Evolutionary conservation across 371 early-diverging fungal genomes (phyloP).

Genomic region (Syncephalastrum contaminatum): DNA sequence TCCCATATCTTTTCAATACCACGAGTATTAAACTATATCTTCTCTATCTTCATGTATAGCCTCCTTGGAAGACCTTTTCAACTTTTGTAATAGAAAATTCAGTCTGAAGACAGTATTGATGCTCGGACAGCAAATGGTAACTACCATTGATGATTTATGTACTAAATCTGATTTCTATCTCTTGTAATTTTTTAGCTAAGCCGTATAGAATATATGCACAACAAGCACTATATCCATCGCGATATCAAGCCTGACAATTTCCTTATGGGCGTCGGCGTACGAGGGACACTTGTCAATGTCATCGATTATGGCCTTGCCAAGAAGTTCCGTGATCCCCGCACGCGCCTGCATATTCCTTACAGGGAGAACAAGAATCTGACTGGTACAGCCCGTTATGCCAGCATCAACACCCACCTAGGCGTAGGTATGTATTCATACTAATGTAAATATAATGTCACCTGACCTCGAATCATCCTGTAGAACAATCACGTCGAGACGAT

Average conservation of each 20-base stretch:
- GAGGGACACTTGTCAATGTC: conserved; percentile 93
- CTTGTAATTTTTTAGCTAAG: conserved; percentile 65
- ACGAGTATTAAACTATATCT: too few relatives aligned
- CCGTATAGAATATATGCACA: conserved; percentile 97
- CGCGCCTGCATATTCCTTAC: conserved; percentile 95
- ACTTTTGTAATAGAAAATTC: too few relatives aligned
- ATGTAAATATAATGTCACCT: neutral
- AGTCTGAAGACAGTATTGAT: neutral
- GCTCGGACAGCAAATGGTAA: neutral
- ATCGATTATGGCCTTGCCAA: conserved; percentile 99
- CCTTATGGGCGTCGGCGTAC: conserved; percentile 93
- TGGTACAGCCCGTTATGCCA: conserved; percentile 99
- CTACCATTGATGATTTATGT: conserved; percentile 7
- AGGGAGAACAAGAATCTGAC: conserved; percentile 97
- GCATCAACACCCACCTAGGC: conserved; percentile 97
- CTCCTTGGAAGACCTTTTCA: too few relatives aligned
- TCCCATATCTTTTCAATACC: conserved; percentile 16
- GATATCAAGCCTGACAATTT: conserved; percentile 98
- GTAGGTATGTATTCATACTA: conserved; percentile 53
- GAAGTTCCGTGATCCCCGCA: conserved; percentile 91
- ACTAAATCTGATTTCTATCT: conserved; percentile 6
- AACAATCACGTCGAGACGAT: conserved; percentile 99
- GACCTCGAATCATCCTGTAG: conserved; percentile 31
- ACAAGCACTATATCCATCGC: conserved; percentile 77
- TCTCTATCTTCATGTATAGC: too few relatives aligned